Evolutionary conservation across 2,329 filamentous ascomycete genomes (phyloP).

Genomic region (Aspergillus nomiae): DNA sequence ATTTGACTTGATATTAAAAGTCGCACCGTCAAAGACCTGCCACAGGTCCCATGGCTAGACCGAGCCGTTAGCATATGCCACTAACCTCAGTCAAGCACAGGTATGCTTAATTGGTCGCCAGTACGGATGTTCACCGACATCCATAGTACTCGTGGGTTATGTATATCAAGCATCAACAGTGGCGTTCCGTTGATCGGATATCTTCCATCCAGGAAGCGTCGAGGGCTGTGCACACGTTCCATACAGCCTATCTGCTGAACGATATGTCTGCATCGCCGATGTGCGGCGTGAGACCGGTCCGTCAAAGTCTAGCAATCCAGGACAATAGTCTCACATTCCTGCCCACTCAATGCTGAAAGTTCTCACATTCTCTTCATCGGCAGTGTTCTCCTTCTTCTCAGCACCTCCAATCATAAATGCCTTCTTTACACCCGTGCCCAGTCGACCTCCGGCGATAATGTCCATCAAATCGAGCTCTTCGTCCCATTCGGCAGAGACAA

Average conservation of each 20-base stretch:
- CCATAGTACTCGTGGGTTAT: background rate
- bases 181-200: background rate
- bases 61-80: background rate
- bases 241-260: background rate
- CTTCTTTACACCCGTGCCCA: constrained; percentile 96
- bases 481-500: constrained; percentile 82
- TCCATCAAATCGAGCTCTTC: constrained; percentile 83
- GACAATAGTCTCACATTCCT: constrained; percentile 67
- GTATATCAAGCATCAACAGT: background rate
- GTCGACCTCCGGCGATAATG: constrained; percentile 78
- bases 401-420: constrained; percentile 82
- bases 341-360: constrained; percentile 93
- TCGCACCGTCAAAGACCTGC: background rate
- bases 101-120: background rate
- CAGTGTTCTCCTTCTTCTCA: constrained; percentile 44
- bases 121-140: background rate
- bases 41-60: background rate
- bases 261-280: background rate
- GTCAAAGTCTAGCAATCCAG: background rate
- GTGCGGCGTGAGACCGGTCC: background rate
- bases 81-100: background rate
- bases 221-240: background rate
- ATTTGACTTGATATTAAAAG: background rate
- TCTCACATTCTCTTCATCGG: constrained; percentile 51
- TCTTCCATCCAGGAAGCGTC: background rate